A percentile compares a stretch with the other conserved stretches of the same genome.
Evolutionary conservation across 2,329 filamentous ascomycete species (phyloP).

Genomic region (Ophiostoma pallidulum): DNA sequence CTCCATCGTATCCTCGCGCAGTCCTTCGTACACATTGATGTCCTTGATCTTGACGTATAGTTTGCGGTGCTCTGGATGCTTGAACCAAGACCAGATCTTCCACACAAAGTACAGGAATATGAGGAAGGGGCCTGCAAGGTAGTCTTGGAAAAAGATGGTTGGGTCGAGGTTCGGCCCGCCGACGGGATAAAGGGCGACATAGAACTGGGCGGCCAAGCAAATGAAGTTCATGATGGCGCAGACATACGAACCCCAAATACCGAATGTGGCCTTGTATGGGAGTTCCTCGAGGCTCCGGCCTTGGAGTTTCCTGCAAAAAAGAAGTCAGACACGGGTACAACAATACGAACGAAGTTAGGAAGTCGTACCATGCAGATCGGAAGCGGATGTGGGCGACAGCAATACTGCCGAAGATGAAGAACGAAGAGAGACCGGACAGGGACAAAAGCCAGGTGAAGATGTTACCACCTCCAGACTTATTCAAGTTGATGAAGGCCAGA

Average conservation of each 20-base stretch:
- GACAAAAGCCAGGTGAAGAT: slow-evolving; percentile 60
- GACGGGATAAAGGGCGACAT: slow-evolving; percentile 50
- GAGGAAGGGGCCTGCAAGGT: slow-evolving; percentile 49
- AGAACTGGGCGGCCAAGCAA: slow-evolving; percentile 63
- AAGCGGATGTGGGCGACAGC: slow-evolving; percentile 58
- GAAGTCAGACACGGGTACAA: too few relatives aligned
- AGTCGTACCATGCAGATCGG: too few relatives aligned
- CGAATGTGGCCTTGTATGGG: slow-evolving; percentile 39
- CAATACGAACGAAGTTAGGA: too few relatives aligned
- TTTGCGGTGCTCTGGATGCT: slow-evolving; percentile 41
- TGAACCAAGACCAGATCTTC: too few relatives aligned
- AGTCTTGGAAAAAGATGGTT: slow-evolving; percentile 48
- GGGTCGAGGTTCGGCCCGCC: slow-evolving; percentile 27
- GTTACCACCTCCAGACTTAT: slow-evolving; percentile 27
- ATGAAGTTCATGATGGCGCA: slow-evolving; percentile 57
- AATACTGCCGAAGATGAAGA: slow-evolving; percentile 68
- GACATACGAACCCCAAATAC: slow-evolving; percentile 59
- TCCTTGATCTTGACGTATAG: slow-evolving; percentile 46
- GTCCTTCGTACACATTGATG: slow-evolving; percentile 53
- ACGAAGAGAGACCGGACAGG: slow-evolving; percentile 60
- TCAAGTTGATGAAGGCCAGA: slow-evolving; percentile 47
- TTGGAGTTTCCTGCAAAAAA: slow-evolving; percentile 50
- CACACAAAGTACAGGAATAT: slow-evolving; percentile 52
- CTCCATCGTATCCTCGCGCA: slow-evolving; percentile 44
- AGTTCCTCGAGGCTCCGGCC: slow-evolving; percentile 42